phyloP scores from a whole-genome alignment of 495 filamentous ascomycete genomes.

The Aspergillus biplanus region DNA sequence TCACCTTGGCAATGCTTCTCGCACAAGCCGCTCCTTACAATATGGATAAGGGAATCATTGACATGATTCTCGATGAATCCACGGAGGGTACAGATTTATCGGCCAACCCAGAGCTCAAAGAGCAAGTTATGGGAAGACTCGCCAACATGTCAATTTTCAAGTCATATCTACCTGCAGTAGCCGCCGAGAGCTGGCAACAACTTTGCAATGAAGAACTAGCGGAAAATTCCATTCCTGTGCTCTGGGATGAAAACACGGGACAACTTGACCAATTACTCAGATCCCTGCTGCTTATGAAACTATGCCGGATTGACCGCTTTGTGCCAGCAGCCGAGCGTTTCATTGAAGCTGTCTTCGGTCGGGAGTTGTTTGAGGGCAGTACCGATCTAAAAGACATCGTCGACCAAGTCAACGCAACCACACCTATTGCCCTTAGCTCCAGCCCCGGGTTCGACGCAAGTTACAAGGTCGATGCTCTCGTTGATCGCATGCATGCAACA shows the following conservation, averaged over 20 bases:
- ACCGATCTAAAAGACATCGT: constrained; percentile 86
- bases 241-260: constrained; percentile 69
- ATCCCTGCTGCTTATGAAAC: constrained; percentile 84
- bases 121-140: constrained; percentile 70
- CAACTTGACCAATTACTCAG: constrained; percentile 77
- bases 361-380: constrained; percentile 74
- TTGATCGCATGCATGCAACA: constrained; percentile 75
- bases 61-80: constrained; percentile 79
- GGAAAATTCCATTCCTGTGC: constrained; percentile 79
- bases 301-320: constrained; percentile 94
- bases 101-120: constrained; percentile 60
- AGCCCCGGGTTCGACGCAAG: constrained; percentile 97
- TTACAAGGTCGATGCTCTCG: constrained; percentile 96
- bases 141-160: constrained; percentile 75
- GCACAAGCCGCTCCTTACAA: constrained; percentile 91
- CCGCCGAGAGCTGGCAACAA: constrained; percentile 70
- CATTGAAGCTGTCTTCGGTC: constrained; percentile 86
- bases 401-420: constrained; percentile 78
- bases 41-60: constrained; percentile 88
- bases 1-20: constrained; percentile 94
- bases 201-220: constrained; percentile 87
- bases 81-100: constrained; percentile 80
- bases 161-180: constrained; percentile 63
- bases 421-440: constrained; percentile 88
- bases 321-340: constrained; percentile 91